Base-by-base conservation (phyloP, 2,329 filamentous ascomycete species). In the Diaporthe sp. region DNA sequence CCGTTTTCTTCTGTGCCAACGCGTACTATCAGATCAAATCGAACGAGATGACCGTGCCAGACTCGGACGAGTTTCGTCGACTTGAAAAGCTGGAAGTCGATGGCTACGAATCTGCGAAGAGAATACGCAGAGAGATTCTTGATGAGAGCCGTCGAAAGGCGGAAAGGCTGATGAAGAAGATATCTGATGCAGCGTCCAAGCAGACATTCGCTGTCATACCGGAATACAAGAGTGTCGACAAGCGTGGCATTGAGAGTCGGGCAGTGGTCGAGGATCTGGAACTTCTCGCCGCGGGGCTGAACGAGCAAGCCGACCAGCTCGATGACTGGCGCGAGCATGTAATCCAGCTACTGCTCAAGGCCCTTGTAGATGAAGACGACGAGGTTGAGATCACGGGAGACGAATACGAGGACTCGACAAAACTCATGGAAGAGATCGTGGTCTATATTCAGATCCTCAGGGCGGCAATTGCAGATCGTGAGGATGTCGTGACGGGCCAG, bases 321-420 rank as follows among this genome's bases (percentile, higher is more conserved):
- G 90, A 94, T 62, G 88, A 92, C 65, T 97, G 94, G 94, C 91
- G 95, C 57, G 89, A 93, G 75, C 88, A 91, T 57, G 92, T 96
- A 75, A 89, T 95, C 25, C 89, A 93, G 72, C 89, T 96, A 28
- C 87, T 98, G 13, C 85, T 94, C 15, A 89, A 92, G 76, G 92
- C 94, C 0, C 88, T 98, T 2, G 91, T 98, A 25, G 97, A 98
- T 79, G 92, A 97, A 80, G 91, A 92, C 1, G 87, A 87, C 22
- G 85, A 89, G n/a, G 84, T 89, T 13, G 95, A 98, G 75, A 90
- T 92, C 3, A 96, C 95, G 15, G 97, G 97, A 34, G 93, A 98
- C 76, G 97, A 98, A 82, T 97, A 98, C 77, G 94, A 95, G 79
- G 91, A 94, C 44, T 98, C 96, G 0, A 95, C 95, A 0, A 94